Evolutionary conservation across 2,329 filamentous ascomycete genomes (phyloP).

Genomic region (Exserohilum rostratum): DNA sequence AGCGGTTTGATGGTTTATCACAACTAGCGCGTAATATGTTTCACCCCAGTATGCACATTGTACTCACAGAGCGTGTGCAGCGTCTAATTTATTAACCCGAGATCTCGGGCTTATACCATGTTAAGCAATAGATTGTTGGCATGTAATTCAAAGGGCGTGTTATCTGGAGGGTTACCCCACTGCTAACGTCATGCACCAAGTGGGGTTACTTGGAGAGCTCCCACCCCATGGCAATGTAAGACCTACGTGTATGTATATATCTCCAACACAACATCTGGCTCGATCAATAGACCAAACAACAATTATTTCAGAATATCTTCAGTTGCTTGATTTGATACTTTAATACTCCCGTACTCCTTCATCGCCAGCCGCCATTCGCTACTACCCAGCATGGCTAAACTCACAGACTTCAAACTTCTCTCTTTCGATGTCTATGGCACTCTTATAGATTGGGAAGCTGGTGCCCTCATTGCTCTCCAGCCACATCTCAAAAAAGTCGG

Average conservation of each 20-base stretch:
- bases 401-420: conserved; percentile 58
- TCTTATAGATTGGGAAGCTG: conserved; percentile 78
- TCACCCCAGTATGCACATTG: neutral
- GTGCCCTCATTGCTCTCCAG: conserved; percentile 62
- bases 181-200: conserved; percentile 21
- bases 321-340: neutral
- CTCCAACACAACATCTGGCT: neutral
- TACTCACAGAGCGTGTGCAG: conserved; percentile 1
- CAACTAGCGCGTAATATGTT: neutral
- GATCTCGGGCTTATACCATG: neutral
- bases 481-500: conserved; percentile 53
- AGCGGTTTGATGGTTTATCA: neutral
- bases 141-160: conserved; percentile 23
- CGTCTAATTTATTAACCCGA: conserved; percentile 2
- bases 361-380: neutral
- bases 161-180: conserved; percentile 4
- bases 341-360: neutral
- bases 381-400: conserved; percentile 34
- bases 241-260: neutral
- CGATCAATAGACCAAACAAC: neutral
- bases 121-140: neutral
- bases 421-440: conserved; percentile 84
- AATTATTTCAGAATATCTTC: neutral
- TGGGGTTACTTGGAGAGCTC: conserved; percentile 12
- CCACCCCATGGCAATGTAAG: neutral